Evolutionary conservation across 371 early-diverging fungal genomes (phyloP).

Genomic region (Rhizopus delemar): DNA sequence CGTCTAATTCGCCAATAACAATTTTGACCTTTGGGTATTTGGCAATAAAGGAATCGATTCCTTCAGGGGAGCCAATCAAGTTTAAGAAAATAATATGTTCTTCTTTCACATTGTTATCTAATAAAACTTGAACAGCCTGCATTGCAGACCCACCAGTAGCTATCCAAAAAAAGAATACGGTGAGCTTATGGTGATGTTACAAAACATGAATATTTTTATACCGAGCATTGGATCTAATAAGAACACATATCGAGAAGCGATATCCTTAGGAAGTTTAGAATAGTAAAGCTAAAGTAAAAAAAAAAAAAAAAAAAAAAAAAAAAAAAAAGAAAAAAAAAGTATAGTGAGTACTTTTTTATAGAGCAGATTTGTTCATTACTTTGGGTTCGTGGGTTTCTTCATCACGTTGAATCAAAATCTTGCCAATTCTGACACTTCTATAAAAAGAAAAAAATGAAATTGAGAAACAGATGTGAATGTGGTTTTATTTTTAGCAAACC

Average conservation of each 20-base stretch:
- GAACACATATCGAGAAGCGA: slow-evolving; percentile 79
- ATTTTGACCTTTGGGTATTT: slow-evolving; percentile 83
- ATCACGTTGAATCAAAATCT: slow-evolving; percentile 93
- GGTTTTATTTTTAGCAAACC: slow-evolving; percentile 29
- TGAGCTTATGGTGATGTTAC: too few species aligned
- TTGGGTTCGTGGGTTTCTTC: slow-evolving; percentile 90
- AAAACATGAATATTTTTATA: too few species aligned
- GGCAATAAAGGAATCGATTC: slow-evolving; percentile 70
- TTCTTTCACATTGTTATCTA: slow-evolving; percentile 82
- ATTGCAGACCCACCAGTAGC: slow-evolving; percentile 95
- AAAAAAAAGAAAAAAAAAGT: slow-evolving; percentile 2
- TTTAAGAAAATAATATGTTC: slow-evolving; percentile 85
- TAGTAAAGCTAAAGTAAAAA: slow-evolving; percentile 70
- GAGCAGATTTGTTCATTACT: slow-evolving; percentile 28
- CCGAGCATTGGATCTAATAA: slow-evolving; percentile 90
- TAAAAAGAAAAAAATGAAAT: slow-evolving; percentile 7
- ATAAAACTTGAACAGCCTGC: slow-evolving; percentile 86
- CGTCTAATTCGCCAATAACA: slow-evolving; percentile 83
- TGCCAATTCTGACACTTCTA: slow-evolving; percentile 88
- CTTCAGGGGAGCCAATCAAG: slow-evolving; percentile 82
- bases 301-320: not conserved
- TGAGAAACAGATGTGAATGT: not conserved
- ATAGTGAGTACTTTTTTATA: not conserved
- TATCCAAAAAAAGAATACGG: too few species aligned
- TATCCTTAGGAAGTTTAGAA: slow-evolving; percentile 88